Conservation (phyloP, 108 stramenopile species). For the Nitzschia inconspicua region DNA sequence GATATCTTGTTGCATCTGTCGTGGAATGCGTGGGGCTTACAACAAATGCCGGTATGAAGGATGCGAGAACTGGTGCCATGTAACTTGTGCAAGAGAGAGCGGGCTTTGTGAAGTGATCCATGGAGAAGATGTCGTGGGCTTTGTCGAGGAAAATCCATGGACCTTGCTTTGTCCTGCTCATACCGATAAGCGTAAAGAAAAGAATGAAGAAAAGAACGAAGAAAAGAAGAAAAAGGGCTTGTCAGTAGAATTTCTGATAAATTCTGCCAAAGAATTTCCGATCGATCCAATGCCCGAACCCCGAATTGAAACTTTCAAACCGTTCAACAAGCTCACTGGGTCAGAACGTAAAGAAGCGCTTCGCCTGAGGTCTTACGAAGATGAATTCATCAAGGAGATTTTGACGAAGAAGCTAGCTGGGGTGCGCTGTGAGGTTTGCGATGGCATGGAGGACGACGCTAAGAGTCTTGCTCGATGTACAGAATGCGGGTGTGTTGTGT, state of each 20-base stretch:
- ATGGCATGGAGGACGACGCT: slow-evolving; percentile 30
- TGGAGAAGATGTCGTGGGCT: slow-evolving; percentile 76
- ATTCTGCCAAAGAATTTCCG: slow-evolving; percentile 66
- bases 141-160: slow-evolving; percentile 60
- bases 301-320: slow-evolving; percentile 39
- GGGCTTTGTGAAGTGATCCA: slow-evolving; percentile 79
- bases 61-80: slow-evolving; percentile 72
- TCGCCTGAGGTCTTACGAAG: slow-evolving; percentile 49
- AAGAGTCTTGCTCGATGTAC: slow-evolving; percentile 43
- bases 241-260: slow-evolving; percentile 46
- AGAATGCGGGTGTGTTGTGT: slow-evolving; percentile 49
- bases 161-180: slow-evolving; percentile 74
- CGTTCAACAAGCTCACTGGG: slow-evolving; percentile 60
- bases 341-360: slow-evolving; percentile 52
- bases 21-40: slow-evolving; percentile 64
- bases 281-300: slow-evolving; percentile 55
- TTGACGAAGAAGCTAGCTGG: slow-evolving; percentile 47
- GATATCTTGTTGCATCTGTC: slow-evolving; percentile 59
- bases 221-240: slow-evolving; percentile 33
- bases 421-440: slow-evolving; percentile 65
- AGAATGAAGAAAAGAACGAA: not conserved
- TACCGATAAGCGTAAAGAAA: slow-evolving; percentile 40
- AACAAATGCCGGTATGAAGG: slow-evolving; percentile 56
- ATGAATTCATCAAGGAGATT: slow-evolving; percentile 44
- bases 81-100: slow-evolving; percentile 75